Percentiles rank a stretch among this genome's conserved stretches.
Conservation (phyloP, 352 stramenopile species). For the Halophytophthora batemanensis region DNA sequence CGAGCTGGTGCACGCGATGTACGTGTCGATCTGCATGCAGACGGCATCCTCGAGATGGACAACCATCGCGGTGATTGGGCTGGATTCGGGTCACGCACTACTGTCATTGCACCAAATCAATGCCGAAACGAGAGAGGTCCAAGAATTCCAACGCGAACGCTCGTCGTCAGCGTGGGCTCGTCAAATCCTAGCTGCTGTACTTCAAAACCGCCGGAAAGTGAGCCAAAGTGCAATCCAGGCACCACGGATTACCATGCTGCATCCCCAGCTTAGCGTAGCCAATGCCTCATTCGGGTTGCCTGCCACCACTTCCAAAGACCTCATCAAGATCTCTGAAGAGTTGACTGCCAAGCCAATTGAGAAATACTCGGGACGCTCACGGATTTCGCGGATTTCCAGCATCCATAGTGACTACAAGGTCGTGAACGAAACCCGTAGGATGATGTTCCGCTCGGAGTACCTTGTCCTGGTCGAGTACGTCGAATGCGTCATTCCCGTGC, state of each 20-base stretch:
- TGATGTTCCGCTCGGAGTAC: conserved; percentile 30
- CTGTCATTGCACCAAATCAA: conserved; percentile 14
- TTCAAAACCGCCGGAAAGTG: no score
- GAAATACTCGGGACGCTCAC: no score
- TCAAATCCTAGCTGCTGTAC: background rate
- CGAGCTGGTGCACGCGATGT: conserved; percentile 29
- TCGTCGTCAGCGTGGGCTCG: background rate
- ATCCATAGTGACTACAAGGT: no score
- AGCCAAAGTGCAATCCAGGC: no score
- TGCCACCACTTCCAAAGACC: no score
- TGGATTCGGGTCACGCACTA: conserved; percentile 12
- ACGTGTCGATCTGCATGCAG: conserved; percentile 33
- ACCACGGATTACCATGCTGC: no score
- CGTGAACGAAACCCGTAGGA: conserved; percentile 12
- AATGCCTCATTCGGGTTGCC: no score
- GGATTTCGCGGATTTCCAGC: no score
- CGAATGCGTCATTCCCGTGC: conserved; percentile 22
- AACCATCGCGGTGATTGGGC: conserved; percentile 11
- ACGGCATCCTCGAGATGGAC: conserved; percentile 15
- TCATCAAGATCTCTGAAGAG: no score
- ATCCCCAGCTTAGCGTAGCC: no score
- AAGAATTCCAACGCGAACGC: background rate
- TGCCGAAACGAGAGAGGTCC: background rate
- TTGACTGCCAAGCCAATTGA: no score
- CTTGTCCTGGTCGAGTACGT: conserved; percentile 27